These are phyloP conservation scores for Penicillium daleae DNA, from an alignment of 495 filamentous ascomycete genomes.

Conservation along the genomic window DNA sequence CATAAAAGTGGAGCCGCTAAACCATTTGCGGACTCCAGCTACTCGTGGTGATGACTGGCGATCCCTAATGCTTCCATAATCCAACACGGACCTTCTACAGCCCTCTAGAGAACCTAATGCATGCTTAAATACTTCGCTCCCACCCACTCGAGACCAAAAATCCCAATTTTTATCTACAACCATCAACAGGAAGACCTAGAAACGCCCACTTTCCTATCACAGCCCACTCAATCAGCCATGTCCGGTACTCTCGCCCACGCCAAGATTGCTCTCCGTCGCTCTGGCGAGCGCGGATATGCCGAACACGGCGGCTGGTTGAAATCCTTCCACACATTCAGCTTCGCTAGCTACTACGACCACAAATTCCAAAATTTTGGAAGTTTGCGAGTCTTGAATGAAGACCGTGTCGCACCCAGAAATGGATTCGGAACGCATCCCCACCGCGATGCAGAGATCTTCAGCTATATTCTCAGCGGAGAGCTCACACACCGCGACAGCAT, in stretches of 20 bases:
- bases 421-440: slow-evolving; percentile 84
- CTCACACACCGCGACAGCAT: slow-evolving; percentile 82
- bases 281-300: slow-evolving; percentile 66
- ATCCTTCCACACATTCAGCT: slow-evolving; percentile 81
- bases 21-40: neutral
- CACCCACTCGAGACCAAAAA: neutral
- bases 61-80: slow-evolving; percentile 31
- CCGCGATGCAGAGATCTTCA: slow-evolving; percentile 82
- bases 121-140: slow-evolving; percentile 11
- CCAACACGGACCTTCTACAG: slow-evolving; percentile 16
- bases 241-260: slow-evolving; percentile 62
- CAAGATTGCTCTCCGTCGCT: slow-evolving; percentile 64
- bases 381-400: slow-evolving; percentile 81
- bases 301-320: slow-evolving; percentile 86
- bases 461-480: slow-evolving; percentile 77
- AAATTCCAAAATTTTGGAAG: slow-evolving; percentile 65
- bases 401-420: slow-evolving; percentile 66
- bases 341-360: slow-evolving; percentile 74
- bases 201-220: neutral
- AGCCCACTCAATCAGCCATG: slow-evolving; percentile 35
- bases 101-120: slow-evolving; percentile 9
- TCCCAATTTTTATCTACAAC: neutral
- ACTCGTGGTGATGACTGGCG: slow-evolving; percentile 10
- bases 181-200: neutral
- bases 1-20: slow-evolving; percentile 11